A percentile compares a stretch with the other conserved stretches of the same genome.
Conservation (phyloP, 805 yeast genomes). For the Candida fluviatilis region DNA sequence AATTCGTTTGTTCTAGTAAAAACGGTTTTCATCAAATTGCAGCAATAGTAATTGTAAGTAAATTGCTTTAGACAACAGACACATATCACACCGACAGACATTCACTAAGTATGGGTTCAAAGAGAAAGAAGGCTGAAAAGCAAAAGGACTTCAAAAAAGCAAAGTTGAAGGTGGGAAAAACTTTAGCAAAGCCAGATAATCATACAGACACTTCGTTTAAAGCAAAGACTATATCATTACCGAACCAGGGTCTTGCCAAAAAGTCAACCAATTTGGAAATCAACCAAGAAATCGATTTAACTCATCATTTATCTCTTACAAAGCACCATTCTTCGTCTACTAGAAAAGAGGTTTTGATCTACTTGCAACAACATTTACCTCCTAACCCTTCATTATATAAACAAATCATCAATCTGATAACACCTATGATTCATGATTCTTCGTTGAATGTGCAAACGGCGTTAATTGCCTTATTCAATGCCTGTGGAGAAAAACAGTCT, state of each 20-base stretch:
- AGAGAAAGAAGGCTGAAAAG: slow-evolving; percentile 58
- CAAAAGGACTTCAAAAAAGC: slow-evolving; percentile 71
- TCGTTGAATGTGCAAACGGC: slow-evolving; percentile 62
- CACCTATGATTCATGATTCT: slow-evolving; percentile 65
- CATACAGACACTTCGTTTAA: slow-evolving; percentile 83
- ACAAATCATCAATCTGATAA: slow-evolving; percentile 51
- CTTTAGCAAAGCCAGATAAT: slow-evolving; percentile 64
- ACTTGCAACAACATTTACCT: slow-evolving; percentile 50
- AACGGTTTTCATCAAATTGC: too few species aligned
- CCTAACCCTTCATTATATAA: slow-evolving; percentile 51
- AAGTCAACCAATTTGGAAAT: slow-evolving; percentile 8
- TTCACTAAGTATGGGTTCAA: slow-evolving; percentile 36
- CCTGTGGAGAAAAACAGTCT: slow-evolving; percentile 46
- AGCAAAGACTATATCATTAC: slow-evolving; percentile 55
- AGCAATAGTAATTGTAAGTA: too few species aligned
- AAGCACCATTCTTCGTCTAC: slow-evolving; percentile 71
- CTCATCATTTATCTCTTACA: slow-evolving; percentile 61
- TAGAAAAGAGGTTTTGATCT: slow-evolving; percentile 64
- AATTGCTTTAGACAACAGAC: too few species aligned
- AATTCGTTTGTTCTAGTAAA: too few species aligned
- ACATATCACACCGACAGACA: not conserved
- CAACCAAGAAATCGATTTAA: slow-evolving; percentile 40
- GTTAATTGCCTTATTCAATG: slow-evolving; percentile 43
- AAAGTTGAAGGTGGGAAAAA: slow-evolving; percentile 86
- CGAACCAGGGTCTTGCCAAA: slow-evolving; percentile 36